Conservation (phyloP, 371 early-diverging fungal species). For the Saksenaea vasiformis region DNA sequence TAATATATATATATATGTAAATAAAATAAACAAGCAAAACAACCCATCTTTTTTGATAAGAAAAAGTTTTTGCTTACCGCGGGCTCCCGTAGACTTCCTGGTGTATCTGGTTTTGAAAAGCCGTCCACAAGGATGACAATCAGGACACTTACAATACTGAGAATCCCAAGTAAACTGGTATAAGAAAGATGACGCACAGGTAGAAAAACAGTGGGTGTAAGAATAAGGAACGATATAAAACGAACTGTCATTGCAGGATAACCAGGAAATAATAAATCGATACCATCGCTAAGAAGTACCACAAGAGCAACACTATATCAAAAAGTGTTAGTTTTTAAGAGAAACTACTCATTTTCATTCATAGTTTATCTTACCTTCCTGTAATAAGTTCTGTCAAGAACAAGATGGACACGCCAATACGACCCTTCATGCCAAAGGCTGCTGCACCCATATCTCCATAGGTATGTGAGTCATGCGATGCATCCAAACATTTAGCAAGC, state of each 20-base stretch:
- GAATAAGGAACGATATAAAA: conserved; percentile 37
- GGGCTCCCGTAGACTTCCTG: conserved; percentile 63
- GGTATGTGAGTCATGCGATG: conserved; percentile 46
- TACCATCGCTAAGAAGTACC: conserved; percentile 45
- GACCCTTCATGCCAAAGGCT: conserved; percentile 68
- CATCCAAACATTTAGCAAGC: conserved; percentile 60
- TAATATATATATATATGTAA: too few relatives aligned
- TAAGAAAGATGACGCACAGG: conserved; percentile 55
- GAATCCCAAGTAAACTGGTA: conserved; percentile 52
- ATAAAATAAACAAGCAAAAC: too few relatives aligned
- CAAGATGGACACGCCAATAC: conserved; percentile 49
- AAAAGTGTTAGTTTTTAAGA: too few relatives aligned
- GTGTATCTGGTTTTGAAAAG: conserved; percentile 43
- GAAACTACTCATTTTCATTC: too few relatives aligned
- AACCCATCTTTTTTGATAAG: too few relatives aligned
- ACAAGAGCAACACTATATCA: conserved; percentile 46
- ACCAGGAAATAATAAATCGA: conserved; percentile 45
- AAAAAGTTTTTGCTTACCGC: conserved; percentile 35
- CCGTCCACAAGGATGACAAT: conserved; percentile 52
- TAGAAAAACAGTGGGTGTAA: conserved; percentile 51
- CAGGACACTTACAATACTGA: conserved; percentile 46
- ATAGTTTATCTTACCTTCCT: too few relatives aligned
- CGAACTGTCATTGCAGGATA: conserved; percentile 24
- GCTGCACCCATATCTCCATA: conserved; percentile 72
- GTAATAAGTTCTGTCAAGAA: conserved; percentile 71